Conservation (phyloP, 2,329 filamentous ascomycete genomes). For the Curvularia sp. region DNA sequence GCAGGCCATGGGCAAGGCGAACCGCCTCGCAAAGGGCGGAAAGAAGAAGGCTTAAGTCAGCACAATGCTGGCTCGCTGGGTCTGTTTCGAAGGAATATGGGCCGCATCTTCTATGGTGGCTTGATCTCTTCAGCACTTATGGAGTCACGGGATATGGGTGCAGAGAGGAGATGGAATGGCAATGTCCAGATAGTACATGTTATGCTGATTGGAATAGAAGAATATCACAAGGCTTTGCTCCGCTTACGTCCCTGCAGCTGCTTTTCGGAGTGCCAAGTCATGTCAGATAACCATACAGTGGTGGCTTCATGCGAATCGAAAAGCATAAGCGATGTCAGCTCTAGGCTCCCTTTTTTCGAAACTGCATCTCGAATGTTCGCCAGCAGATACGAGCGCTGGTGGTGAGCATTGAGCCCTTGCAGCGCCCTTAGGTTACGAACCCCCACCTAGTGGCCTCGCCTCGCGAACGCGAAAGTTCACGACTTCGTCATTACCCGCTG, state of each 20-base stretch:
- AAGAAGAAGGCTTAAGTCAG: slow-evolving; percentile 49
- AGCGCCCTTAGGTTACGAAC: slow-evolving; percentile 20
- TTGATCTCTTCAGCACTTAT: slow-evolving; percentile 7
- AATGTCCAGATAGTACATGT: slow-evolving; percentile 2
- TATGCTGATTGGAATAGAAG: slow-evolving; percentile 16
- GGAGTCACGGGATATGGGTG: slow-evolving; percentile 9
- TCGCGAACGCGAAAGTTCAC: slow-evolving; percentile 25
- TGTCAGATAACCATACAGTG: background rate
- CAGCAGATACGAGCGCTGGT: slow-evolving; percentile 17
- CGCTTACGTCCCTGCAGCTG: background rate
- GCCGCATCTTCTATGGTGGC: slow-evolving; percentile 25
- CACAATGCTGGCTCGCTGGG: background rate
- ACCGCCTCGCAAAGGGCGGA: slow-evolving; percentile 48
- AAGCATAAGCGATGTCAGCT: background rate
- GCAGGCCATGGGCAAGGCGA: slow-evolving; percentile 55
- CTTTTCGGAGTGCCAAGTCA: background rate
- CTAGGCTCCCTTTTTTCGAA: background rate
- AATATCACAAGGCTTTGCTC: slow-evolving; percentile 5
- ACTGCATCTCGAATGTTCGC: slow-evolving; percentile 11
- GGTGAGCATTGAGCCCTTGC: slow-evolving; percentile 13
- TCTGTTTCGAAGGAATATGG: background rate
- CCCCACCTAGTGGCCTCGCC: slow-evolving; percentile 23
- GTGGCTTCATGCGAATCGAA: background rate
- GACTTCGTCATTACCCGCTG: slow-evolving; percentile 29
- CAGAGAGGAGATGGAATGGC: slow-evolving; percentile 14